Conservation (phyloP, 768 basidiomycete species). For the Paxillus rubicundulus region DNA sequence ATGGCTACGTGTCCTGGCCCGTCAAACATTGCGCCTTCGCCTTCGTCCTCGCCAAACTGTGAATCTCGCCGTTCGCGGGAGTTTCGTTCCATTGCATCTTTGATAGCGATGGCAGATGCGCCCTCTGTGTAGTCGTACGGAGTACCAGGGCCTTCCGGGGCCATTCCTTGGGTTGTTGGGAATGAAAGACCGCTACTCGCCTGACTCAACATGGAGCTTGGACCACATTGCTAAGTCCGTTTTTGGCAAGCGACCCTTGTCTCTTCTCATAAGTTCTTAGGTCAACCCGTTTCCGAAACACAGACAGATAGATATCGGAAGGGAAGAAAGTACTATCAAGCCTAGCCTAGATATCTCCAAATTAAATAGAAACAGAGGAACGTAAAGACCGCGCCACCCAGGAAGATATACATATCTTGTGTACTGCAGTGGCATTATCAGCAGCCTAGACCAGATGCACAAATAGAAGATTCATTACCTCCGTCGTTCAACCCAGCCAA, state of each 20-base stretch:
- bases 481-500: slow-evolving; percentile 94
- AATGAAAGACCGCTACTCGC: not conserved
- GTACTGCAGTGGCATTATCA: slow-evolving; percentile 50
- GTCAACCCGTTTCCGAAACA: not conserved
- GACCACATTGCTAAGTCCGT: no score
- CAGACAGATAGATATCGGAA: not conserved
- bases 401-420: slow-evolving; percentile 94
- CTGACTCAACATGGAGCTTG: no score
- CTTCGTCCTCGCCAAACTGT: slow-evolving; percentile 54
- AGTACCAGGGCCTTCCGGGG: slow-evolving; percentile 11
- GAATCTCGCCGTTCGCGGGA: slow-evolving; percentile 65
- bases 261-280: no score
- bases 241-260: no score
- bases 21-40: slow-evolving; percentile 70
- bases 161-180: slow-evolving; percentile 12
- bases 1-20: slow-evolving; percentile 63
- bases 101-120: slow-evolving; percentile 73
- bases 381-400: slow-evolving; percentile 80
- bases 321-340: not conserved
- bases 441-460: not conserved
- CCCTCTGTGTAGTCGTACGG: slow-evolving; percentile 81
- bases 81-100: slow-evolving; percentile 51
- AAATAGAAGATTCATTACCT: slow-evolving; percentile 49
- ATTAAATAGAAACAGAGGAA: slow-evolving; percentile 94
- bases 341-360: slow-evolving; percentile 80